Percentiles rank a stretch among this genome's conserved stretches.
Evolutionary conservation across 345 rosid species (phyloP).

Genomic region (Diplotaxis tenuifolia): DNA sequence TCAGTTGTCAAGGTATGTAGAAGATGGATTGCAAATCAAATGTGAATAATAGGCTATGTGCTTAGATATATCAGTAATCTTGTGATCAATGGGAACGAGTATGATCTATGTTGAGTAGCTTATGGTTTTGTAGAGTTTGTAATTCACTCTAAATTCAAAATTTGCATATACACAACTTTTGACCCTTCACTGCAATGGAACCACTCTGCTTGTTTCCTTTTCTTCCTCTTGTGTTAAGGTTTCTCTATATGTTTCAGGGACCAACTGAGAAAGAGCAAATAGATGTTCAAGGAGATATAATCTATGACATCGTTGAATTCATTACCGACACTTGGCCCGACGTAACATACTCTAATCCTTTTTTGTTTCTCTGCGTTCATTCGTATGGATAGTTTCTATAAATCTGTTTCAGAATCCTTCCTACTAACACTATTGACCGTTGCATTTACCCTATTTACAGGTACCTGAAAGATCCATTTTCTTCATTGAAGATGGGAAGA

Average conservation of each 20-base stretch:
- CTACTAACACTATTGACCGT: not conserved
- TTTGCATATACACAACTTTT: not conserved
- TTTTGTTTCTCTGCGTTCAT: not conserved
- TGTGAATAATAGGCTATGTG: not conserved
- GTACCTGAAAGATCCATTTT: constrained; percentile 82
- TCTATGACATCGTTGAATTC: constrained; percentile 79
- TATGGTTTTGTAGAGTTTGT: not conserved
- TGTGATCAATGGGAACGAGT: not conserved
- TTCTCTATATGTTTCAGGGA: constrained; percentile 48
- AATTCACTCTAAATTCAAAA: not conserved
- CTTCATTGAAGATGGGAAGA: constrained; percentile 89
- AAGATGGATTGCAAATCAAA: not conserved
- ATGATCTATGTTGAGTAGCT: not conserved
- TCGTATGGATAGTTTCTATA: not conserved
- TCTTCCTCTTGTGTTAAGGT: constrained; percentile 1
- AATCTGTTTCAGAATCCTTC: not conserved
- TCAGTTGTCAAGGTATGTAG: constrained; percentile 90
- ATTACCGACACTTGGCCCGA: constrained; percentile 86
- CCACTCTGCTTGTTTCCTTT: not conserved
- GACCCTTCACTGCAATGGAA: not conserved
- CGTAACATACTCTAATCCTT: constrained; percentile 39
- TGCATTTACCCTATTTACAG: constrained; percentile 35
- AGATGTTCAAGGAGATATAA: constrained; percentile 97
- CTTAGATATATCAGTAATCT: not conserved
- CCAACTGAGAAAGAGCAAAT: constrained; percentile 96